Evolutionary conservation across 1,139 yeast genomes (phyloP), one percentile per base, ranked within the genome.

Genomic region (Entelexis paramagnoliae): DNA sequence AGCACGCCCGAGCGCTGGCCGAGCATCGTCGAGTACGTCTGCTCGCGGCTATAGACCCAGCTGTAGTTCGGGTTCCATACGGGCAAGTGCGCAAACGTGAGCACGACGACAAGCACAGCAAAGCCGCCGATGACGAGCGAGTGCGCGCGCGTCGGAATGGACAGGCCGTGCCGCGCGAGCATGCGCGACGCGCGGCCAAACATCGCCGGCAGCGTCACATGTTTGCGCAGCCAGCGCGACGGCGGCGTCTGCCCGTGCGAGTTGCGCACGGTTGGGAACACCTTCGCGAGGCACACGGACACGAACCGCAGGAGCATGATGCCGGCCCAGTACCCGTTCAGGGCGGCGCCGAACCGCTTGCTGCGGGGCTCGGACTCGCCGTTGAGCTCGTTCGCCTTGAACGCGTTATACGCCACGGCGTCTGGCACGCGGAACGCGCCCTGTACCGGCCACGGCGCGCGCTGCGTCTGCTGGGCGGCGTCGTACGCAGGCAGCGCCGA

Each of bases 1-100:
- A 81, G 62, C 32, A 80, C 72, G 30, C 86, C 83, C 0, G 82
- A 66, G 56, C 89, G 70, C 44, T 74, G 80, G 0, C 78, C 79
- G 54, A 72, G 63, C 58, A 66, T 73, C 54, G 59, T 64, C 60
- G 48, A 64, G 41, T 39, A 53, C 20, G 51, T 40, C 32, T 26
- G 39, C 10, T 33, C 13, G 24, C 24, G 24, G 24, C 35, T 22
- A 49, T 46, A 43, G 9, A 10, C 14, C 38, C 38, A 46, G 8
- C 22, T 48, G 50, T 45, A 51, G 48, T 52, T 48, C 7, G 56
- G 54, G 20, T 6, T 20, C 20, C 17, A 26, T 11, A 32, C 19
- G 6, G 50, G 49, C 17, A 53, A 34, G 9, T 55, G 53, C 22
- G 32, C 34, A 17, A 58, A 56, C 11, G 56, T 34, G 29, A 58